Conservation (phyloP, 2,329 filamentous ascomycete species). For the Raffaelea arxii region DNA sequence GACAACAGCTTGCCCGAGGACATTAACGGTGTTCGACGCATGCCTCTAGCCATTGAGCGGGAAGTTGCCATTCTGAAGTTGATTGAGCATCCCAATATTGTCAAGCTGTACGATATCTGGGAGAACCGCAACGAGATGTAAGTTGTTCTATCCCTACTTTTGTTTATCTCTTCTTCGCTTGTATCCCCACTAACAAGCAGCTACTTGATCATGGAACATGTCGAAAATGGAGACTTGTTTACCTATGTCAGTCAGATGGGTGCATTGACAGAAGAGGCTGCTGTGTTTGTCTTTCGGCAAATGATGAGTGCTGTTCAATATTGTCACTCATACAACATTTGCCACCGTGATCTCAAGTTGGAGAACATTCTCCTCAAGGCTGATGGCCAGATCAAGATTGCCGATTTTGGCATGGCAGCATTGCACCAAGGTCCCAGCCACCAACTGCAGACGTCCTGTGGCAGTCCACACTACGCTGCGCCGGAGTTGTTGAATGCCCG, state of each 20-base stretch:
- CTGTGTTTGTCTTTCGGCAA: conserved; percentile 80
- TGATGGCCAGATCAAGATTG: conserved; percentile 75
- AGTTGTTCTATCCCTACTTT: too few relatives aligned
- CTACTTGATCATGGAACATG: conserved; percentile 89
- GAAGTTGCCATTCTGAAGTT: conserved; percentile 97
- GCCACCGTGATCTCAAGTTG: conserved; percentile 90
- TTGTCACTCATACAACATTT: conserved; percentile 90
- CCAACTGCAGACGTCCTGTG: conserved; percentile 80
- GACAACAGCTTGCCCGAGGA: conserved; percentile 47
- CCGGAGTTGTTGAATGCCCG: conserved; percentile 76
- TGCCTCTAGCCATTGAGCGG: conserved; percentile 82
- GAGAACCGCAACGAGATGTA: conserved; percentile 93
- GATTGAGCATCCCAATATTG: conserved; percentile 89
- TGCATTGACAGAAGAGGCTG: conserved; percentile 67
- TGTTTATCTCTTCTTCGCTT: not conserved
- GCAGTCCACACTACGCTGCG: conserved; percentile 92
- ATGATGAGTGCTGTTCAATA: conserved; percentile 88
- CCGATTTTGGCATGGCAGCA: conserved; percentile 97
- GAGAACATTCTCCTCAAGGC: conserved; percentile 88
- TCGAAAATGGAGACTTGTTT: conserved; percentile 72
- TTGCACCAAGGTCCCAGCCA: conserved; percentile 71
- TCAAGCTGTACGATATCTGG: conserved; percentile 93
- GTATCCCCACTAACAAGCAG: conserved; percentile 33
- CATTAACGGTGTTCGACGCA: conserved; percentile 53
- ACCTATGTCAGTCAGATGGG: conserved; percentile 70